Percentiles rank a stretch among this genome's conserved stretches.
Evolutionary conservation across 2,329 filamentous ascomycete genomes (phyloP).

Genomic region (Juglanconis sp.): DNA sequence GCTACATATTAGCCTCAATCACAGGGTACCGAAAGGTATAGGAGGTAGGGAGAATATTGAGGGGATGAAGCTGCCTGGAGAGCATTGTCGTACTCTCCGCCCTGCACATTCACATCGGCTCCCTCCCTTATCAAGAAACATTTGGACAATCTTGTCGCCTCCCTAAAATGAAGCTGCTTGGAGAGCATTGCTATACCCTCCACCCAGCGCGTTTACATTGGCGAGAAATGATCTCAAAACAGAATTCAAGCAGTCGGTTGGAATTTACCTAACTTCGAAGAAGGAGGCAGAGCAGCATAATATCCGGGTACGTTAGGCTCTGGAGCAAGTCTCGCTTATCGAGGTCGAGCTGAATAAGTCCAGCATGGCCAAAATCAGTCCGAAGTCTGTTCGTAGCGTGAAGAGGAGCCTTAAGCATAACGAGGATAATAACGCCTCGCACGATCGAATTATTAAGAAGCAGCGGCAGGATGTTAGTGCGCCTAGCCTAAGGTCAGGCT

Average conservation of each 20-base stretch:
- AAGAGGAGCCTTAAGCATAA: neutral
- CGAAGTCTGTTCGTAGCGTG: neutral
- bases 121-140: no score
- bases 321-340: slow-evolving; percentile 27
- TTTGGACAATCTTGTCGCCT: no score
- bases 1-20: no score
- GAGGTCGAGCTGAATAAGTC: slow-evolving; percentile 23
- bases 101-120: no score
- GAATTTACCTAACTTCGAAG: slow-evolving; percentile 14
- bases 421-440: neutral
- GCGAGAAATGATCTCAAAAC: slow-evolving; percentile 20
- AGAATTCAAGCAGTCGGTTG: slow-evolving; percentile 20
- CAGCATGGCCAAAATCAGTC: neutral
- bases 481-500: neutral
- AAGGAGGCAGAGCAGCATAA: slow-evolving; percentile 17
- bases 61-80: no score
- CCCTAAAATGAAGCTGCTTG: no score
- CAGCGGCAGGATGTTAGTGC: neutral
- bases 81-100: no score
- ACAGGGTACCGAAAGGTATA: no score
- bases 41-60: no score
- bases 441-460: neutral
- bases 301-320: slow-evolving; percentile 26
- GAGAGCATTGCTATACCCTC: no score
- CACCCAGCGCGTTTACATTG: no score